Evolutionary conservation across 768 basidiomycete genomes (phyloP).

Genomic region (Mycena sanguinolenta): DNA sequence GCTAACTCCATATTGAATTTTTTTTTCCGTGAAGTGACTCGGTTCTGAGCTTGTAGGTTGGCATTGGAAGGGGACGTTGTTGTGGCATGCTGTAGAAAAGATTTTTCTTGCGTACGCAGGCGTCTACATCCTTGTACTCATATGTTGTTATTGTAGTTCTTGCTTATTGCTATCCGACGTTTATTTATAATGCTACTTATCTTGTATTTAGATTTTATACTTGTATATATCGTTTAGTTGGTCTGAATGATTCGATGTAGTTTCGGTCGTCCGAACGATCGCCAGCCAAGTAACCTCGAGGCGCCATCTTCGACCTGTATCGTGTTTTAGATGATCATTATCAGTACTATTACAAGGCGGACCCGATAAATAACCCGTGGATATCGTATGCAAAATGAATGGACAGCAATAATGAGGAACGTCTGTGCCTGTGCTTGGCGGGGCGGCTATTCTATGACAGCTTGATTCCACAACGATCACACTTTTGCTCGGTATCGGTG

Average conservation of each 20-base stretch:
- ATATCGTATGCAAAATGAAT: constrained; percentile 5
- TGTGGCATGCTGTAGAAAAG: neutral
- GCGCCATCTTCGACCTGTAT: too few species aligned
- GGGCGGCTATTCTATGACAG: constrained; percentile 33
- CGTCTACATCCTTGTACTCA: constrained; percentile 1
- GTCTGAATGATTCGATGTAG: neutral
- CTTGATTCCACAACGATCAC: constrained; percentile 48
- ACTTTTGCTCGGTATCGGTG: constrained; percentile 47
- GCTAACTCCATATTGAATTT: neutral
- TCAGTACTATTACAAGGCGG: neutral
- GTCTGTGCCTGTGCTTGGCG: too few species aligned
- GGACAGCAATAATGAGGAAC: neutral
- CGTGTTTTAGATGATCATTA: too few species aligned
- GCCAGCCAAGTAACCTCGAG: too few species aligned
- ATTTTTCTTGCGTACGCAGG: neutral
- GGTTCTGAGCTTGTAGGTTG: neutral
- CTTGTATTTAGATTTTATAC: constrained; percentile 12
- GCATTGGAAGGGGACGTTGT: neutral
- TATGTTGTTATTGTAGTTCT: constrained; percentile 15
- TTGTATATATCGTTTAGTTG: neutral
- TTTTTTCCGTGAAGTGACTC: too few species aligned
- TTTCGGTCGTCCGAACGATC: too few species aligned
- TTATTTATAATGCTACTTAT: constrained; percentile 14
- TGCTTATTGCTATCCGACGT: constrained; percentile 22
- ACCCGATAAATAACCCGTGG: neutral